phyloP scores from a whole-genome alignment of 78 protist species.

The Dictyostelium discoideum region DNA sequence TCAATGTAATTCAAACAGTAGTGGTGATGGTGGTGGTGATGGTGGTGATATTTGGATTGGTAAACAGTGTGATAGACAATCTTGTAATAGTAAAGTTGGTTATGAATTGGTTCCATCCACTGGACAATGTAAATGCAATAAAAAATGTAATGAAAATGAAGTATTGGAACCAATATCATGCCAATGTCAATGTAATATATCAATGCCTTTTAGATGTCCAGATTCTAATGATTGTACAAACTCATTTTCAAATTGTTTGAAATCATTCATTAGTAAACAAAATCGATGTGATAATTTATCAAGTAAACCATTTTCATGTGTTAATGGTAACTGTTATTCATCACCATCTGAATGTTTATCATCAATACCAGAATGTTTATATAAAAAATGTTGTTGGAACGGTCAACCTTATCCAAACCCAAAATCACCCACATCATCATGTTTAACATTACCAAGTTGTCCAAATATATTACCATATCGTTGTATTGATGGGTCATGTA shows the following conservation, averaged over 20 bases:
- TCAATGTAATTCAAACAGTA: not conserved
- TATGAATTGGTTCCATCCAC: not conserved
- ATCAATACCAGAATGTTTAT: not conserved
- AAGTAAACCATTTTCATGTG: slow-evolving; percentile 19
- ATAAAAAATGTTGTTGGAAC: slow-evolving; percentile 47
- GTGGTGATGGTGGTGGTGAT: too few relatives aligned
- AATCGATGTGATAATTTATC: not conserved
- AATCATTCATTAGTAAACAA: not conserved
- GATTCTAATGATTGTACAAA: not conserved
- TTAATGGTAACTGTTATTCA: not conserved
- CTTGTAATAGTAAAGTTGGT: not conserved
- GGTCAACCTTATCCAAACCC: not conserved
- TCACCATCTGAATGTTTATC: not conserved
- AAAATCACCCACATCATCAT: not conserved
- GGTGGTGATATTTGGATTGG: not conserved
- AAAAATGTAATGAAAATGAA: not conserved
- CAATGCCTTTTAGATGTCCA: not conserved
- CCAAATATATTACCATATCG: not conserved
- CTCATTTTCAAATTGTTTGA: not conserved
- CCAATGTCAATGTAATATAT: not conserved
- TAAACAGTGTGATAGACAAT: not conserved
- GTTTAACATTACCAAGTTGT: slow-evolving; percentile 32
- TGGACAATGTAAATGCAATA: not conserved
- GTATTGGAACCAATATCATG: not conserved
- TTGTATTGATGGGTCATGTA: slow-evolving; percentile 46